Evolutionary conservation across 1,284 basidiomycete species (phyloP), one percentile per base, ranked within the genome.

Genomic region (Ceratobasidium theobromae): DNA sequence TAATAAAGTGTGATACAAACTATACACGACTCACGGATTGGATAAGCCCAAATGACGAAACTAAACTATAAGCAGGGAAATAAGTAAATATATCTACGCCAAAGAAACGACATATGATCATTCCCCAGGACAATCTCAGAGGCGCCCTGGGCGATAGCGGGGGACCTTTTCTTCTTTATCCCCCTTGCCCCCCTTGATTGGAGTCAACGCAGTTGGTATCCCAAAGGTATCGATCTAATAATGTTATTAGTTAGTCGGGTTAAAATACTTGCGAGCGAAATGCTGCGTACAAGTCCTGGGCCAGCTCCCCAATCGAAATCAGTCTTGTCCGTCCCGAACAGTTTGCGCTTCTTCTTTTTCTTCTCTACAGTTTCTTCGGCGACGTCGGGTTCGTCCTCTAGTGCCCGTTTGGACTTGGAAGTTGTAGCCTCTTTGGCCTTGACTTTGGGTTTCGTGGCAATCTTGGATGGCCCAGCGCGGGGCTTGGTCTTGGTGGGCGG

Each of bases 321-420:
- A 4, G 45, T 16, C 23, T 21, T 27, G 27, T 49, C 46, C 14
- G 21, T 51, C n/a, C 45, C 45, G 38, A 62, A 32, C 25, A 62
- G 28, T 23, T 51, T 62, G 16, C 57, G 57, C 21, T 62, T 62
- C 57, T 62, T 62, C 46, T 51, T 62, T 41, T 62, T 62, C 57
- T 49, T 51, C 21, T 49, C 57, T 40, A 28, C 57, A 4, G 43
- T 41, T n/a, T 58, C 57, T 16, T 62, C 57, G 28, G 45, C 43
- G 3, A 51, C 46, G 18, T 51, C 57, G 4, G 46, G 57, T 8
- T 62, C 46, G 21, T 62, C 57, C 4, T 62, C 57, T 8, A 51
- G 14, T 38, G 57, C 30, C 27, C 57, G 57, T 25, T 62, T 62
- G 1, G 45, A n/a, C 11, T 51, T 51, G 12, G 57, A 62, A 9